These are phyloP conservation scores for Fusarium solani-melongenae DNA, from an alignment of 2,329 filamentous ascomycete species.

Conservation along the genomic window DNA sequence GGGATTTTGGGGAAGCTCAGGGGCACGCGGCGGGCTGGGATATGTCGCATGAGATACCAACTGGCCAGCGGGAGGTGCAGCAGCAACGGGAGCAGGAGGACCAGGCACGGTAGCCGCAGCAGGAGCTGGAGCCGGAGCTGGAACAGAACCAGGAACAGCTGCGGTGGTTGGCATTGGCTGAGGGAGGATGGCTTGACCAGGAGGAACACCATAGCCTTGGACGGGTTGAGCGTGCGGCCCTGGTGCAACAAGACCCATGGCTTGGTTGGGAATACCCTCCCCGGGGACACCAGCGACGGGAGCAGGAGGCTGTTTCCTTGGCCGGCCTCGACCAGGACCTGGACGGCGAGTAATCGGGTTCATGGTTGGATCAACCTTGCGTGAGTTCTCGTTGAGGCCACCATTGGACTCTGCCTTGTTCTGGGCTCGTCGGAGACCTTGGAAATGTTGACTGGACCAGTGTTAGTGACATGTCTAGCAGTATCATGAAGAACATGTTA, in stretches of 20 bases:
- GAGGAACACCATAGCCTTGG: background rate
- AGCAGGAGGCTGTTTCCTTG: conserved; percentile 57
- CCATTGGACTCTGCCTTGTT: conserved; percentile 61
- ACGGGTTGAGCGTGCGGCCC: conserved; percentile 8
- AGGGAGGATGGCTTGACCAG: conserved; percentile 5
- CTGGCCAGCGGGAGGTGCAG: background rate
- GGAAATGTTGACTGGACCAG: conserved; percentile 66
- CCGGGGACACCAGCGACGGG: conserved; percentile 16
- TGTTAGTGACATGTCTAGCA: conserved; percentile 23
- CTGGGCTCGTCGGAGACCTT: conserved; percentile 66
- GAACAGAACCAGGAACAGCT: background rate
- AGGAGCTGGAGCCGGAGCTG: background rate
- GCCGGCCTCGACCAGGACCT: conserved; percentile 66
- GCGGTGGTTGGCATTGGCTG: conserved; percentile 7
- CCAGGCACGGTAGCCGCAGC: background rate
- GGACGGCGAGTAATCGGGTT: conserved; percentile 72
- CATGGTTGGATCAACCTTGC: conserved; percentile 60
- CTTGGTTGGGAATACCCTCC: conserved; percentile 16
- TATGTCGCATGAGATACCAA: conserved; percentile 20
- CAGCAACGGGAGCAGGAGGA: background rate
- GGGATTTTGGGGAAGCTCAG: conserved; percentile 27
- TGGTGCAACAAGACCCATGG: conserved; percentile 7
- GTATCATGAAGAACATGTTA: background rate
- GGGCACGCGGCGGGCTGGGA: conserved; percentile 32
- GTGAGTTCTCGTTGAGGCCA: conserved; percentile 47